Conservation (phyloP, 108 stramenopile species). For the Stephanodiscus minutulus region DNA sequence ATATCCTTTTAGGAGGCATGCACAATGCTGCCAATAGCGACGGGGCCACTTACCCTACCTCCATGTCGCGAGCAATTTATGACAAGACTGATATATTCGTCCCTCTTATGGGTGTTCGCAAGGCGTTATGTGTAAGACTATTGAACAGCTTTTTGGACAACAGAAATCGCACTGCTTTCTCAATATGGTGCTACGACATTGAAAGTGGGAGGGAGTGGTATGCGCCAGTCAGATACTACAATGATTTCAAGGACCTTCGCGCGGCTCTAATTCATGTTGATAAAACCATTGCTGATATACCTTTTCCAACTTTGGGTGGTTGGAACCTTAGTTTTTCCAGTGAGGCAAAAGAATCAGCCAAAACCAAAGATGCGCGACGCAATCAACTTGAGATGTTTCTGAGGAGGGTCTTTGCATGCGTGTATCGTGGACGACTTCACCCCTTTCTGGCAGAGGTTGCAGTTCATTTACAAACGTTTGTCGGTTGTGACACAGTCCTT, state of each 20-base stretch:
- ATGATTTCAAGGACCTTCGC: slow-evolving; percentile 80
- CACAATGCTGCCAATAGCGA: slow-evolving; percentile 12
- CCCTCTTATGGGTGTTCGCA: slow-evolving; percentile 74
- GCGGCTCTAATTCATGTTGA: slow-evolving; percentile 46
- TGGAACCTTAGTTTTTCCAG: slow-evolving; percentile 39
- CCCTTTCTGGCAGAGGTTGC: slow-evolving; percentile 71
- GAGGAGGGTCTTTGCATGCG: slow-evolving; percentile 52
- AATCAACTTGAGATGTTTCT: slow-evolving; percentile 74
- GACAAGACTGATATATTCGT: slow-evolving; percentile 53
- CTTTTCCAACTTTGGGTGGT: slow-evolving; percentile 55
- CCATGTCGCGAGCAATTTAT: slow-evolving; percentile 3
- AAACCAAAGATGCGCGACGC: slow-evolving; percentile 48
- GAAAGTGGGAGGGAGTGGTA: slow-evolving; percentile 85
- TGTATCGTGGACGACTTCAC: slow-evolving; percentile 65
- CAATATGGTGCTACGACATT: slow-evolving; percentile 83
- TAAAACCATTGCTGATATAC: slow-evolving; percentile 52
- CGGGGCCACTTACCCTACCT: slow-evolving; percentile 18
- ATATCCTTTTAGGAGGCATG: slow-evolving; percentile 35
- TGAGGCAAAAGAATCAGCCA: slow-evolving; percentile 45
- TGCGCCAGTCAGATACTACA: slow-evolving; percentile 78
- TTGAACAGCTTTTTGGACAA: slow-evolving; percentile 73
- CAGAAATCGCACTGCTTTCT: slow-evolving; percentile 64
- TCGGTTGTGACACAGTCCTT: slow-evolving; percentile 64
- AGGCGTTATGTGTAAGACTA: slow-evolving; percentile 77
- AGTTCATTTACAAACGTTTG: slow-evolving; percentile 83